Evolutionary conservation across 306 rosid species (phyloP).

Genomic region (Vachellia pachyceras): DNA sequence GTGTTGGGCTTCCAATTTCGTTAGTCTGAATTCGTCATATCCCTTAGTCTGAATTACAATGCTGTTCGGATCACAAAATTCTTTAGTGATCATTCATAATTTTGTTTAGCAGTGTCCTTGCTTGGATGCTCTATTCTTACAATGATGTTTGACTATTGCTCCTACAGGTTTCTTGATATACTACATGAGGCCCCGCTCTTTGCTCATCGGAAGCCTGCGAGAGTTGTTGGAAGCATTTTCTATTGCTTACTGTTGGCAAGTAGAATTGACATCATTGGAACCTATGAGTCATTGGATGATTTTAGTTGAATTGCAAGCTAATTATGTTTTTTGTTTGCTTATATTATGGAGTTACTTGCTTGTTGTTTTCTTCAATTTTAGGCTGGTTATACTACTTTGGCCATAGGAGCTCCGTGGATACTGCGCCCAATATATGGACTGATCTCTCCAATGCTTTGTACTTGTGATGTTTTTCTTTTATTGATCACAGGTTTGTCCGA

Average conservation of each 20-base stretch:
- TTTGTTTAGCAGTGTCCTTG: neutral
- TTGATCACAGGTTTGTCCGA: conserved; percentile 69
- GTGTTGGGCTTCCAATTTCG: conserved; percentile 10
- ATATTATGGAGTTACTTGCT: conserved; percentile 12
- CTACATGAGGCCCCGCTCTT: conserved; percentile 93
- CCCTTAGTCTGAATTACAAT: neutral
- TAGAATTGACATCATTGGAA: neutral
- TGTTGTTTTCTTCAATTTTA: conserved; percentile 52
- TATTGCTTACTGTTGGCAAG: conserved; percentile 81
- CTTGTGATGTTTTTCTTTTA: conserved; percentile 82
- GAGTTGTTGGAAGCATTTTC: conserved; percentile 78
- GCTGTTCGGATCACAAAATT: too few relatives aligned
- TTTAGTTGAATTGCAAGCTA: conserved; percentile 24
- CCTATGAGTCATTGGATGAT: neutral
- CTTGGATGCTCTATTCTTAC: neutral
- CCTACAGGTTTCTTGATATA: conserved; percentile 81
- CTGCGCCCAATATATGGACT: conserved; percentile 54
- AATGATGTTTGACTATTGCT: conserved; percentile 5
- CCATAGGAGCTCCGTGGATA: conserved; percentile 77
- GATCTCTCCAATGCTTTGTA: conserved; percentile 74
- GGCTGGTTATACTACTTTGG: conserved; percentile 81
- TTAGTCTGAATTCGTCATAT: too few relatives aligned
- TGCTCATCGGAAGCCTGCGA: conserved; percentile 86
- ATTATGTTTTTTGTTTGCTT: neutral
- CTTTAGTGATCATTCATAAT: neutral